Base-by-base conservation (phyloP, 2,329 filamentous ascomycete species). In the Acrocalymma vagum region DNA sequence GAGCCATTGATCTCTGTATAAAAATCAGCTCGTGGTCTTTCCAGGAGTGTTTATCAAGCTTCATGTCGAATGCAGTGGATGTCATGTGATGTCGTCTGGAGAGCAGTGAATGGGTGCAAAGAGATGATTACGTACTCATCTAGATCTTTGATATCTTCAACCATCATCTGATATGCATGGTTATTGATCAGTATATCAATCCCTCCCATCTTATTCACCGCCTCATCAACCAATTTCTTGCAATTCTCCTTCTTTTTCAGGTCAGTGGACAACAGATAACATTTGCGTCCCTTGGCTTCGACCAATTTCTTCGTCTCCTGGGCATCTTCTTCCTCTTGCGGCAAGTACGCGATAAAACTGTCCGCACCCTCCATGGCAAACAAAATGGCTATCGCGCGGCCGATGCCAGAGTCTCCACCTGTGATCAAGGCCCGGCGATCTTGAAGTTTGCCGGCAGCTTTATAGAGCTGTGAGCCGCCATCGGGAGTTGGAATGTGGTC, bases 341-440 rank as follows among this genome's bases (percentile, higher is more conserved):
- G 83, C 0, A 91, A 77, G 58, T 94, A 90, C 4, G 82, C 81
- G 52, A 94, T 90, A 42, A 87, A 76, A 34, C 80, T 82, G 48
- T 88, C 83, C 10, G 87, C 88, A 5, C 88, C 90, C 69, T 94
- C 90, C 78, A 90, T 86, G 25, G 88, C 88, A 57, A 86, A 94
- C 0, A 94, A 76, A 11, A 93, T 78, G 1, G 89, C 87, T 1
- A 85, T 82, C 1, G 89, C 84, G 24, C 87, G 83, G 6, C 89
- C 88, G 51, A 94, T 93, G 2, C 89, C 88, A 6, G 82, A 86
- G 68, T 93, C 88, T 3, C 89, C 89, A 11, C 88, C 88, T 0
- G 89, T 93, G 58, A 94, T 93, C 42, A 94, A 70, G 6, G 88
- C 88, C 44, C 83, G 87, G 70, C 86, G 88, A 48, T 84, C 88